Evolutionary conservation across 345 rosid genomes (phyloP).

Genomic region (Fremontodendron californicum): DNA sequence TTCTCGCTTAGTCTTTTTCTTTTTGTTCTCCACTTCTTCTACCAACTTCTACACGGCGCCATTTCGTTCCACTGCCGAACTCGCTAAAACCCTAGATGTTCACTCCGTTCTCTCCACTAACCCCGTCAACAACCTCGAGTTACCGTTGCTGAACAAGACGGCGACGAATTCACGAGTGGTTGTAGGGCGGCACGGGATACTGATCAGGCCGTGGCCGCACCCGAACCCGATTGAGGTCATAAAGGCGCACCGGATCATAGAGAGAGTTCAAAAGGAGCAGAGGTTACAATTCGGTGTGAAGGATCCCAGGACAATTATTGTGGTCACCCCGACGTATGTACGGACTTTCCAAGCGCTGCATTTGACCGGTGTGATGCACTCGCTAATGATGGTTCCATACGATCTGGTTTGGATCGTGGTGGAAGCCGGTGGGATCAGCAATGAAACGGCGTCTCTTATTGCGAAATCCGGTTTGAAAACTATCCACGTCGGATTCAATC

Average conservation of each 20-base stretch:
- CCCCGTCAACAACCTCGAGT: slow-evolving; percentile 24
- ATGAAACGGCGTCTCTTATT: slow-evolving; percentile 70
- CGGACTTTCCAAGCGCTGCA: slow-evolving; percentile 92
- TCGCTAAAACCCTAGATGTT: slow-evolving; percentile 21
- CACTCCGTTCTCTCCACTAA: slow-evolving; percentile 21
- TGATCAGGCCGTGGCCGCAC: slow-evolving; percentile 99
- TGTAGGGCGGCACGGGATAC: slow-evolving; percentile 98
- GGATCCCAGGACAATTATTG: slow-evolving; percentile 59
- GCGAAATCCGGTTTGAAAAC: slow-evolving; percentile 62
- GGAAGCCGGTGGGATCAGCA: slow-evolving; percentile 80
- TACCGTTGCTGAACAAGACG: slow-evolving; percentile 34
- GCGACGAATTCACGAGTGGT: slow-evolving; percentile 62
- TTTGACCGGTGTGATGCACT: slow-evolving; percentile 88
- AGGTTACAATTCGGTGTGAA: slow-evolving; percentile 66
- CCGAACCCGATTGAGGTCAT: slow-evolving; percentile 87
- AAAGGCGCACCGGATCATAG: slow-evolving; percentile 87
- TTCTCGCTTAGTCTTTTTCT: slow-evolving; percentile 90
- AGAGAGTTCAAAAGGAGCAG: slow-evolving; percentile 93
- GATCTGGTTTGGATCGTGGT: slow-evolving; percentile 93
- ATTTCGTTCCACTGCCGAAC: slow-evolving; percentile 39
- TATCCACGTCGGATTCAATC: slow-evolving; percentile 56
- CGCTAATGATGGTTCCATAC: slow-evolving; percentile 82
- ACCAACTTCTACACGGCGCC: slow-evolving; percentile 58
- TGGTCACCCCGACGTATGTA: slow-evolving; percentile 88
- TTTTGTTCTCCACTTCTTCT: slow-evolving; percentile 74